phyloP scores from a whole-genome alignment of 345 rosid genomes.

The Anacardium occidentale region DNA sequence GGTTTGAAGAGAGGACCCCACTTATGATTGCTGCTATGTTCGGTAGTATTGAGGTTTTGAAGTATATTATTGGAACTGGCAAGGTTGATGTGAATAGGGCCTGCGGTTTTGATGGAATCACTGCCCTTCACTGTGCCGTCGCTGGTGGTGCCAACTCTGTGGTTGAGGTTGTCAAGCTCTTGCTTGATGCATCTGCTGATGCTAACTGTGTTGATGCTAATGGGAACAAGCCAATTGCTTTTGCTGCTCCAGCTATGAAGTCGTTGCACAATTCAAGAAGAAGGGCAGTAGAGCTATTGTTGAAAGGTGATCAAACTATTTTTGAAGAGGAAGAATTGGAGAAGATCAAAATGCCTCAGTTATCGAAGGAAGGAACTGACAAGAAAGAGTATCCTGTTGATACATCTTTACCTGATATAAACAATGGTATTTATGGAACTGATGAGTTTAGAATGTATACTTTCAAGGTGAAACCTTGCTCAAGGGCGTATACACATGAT shows the following conservation, averaged over 20 bases:
- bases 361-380: constrained; percentile 52
- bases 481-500: constrained; percentile 96
- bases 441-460: constrained; percentile 95
- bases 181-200: constrained; percentile 71
- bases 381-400: constrained; percentile 88
- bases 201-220: constrained; percentile 49
- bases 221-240: constrained; percentile 70
- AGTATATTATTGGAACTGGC: constrained; percentile 51
- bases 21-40: constrained; percentile 82
- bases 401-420: constrained; percentile 82
- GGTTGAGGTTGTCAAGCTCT: constrained; percentile 55
- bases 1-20: constrained; percentile 77
- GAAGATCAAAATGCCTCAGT: constrained; percentile 35
- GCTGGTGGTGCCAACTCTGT: constrained; percentile 66
- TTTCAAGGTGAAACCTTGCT: constrained; percentile 95
- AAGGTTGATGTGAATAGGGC: constrained; percentile 58
- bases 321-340: constrained; percentile 44
- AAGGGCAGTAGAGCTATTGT: constrained; percentile 55
- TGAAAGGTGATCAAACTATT: constrained; percentile 36
- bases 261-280: constrained; percentile 39
- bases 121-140: constrained; percentile 93
- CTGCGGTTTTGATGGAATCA: constrained; percentile 69
- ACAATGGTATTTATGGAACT: constrained; percentile 72
- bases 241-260: constrained; percentile 39
- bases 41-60: constrained; percentile 61